Conservation (phyloP, 129 eudicot species). For the Pittosporum tobira region DNA sequence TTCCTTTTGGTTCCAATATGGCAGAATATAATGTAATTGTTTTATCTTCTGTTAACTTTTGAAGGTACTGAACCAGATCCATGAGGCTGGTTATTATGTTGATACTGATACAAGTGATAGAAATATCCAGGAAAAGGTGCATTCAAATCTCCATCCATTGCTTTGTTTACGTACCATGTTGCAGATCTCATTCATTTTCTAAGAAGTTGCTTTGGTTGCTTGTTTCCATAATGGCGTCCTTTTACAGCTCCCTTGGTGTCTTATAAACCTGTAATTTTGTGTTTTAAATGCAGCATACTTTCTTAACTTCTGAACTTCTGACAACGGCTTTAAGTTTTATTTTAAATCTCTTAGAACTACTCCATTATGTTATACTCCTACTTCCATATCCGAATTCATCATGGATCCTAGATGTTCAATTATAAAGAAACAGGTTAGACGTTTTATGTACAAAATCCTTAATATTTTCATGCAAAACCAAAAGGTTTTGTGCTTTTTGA, state of each 20-base stretch:
- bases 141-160: slow-evolving; percentile 1
- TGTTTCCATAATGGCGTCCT: neutral
- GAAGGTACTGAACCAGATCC: slow-evolving; percentile 61
- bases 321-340: no score
- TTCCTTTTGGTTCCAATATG: neutral
- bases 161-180: neutral
- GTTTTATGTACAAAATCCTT: no score
- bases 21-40: neutral
- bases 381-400: no score
- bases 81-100: slow-evolving; percentile 72
- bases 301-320: no score
- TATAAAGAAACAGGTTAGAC: no score
- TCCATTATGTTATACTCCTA: no score
- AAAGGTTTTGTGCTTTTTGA: no score
- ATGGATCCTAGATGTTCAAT: no score
- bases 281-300: no score
- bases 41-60: slow-evolving; percentile 6
- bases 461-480: no score
- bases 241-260: neutral
- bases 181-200: neutral
- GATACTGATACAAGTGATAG: slow-evolving; percentile 76
- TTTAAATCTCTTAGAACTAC: no score
- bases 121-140: slow-evolving; percentile 78
- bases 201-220: neutral
- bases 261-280: neutral